Conservation (phyloP, 1,139 yeast genomes). For the Kluyveromyces sp. region DNA sequence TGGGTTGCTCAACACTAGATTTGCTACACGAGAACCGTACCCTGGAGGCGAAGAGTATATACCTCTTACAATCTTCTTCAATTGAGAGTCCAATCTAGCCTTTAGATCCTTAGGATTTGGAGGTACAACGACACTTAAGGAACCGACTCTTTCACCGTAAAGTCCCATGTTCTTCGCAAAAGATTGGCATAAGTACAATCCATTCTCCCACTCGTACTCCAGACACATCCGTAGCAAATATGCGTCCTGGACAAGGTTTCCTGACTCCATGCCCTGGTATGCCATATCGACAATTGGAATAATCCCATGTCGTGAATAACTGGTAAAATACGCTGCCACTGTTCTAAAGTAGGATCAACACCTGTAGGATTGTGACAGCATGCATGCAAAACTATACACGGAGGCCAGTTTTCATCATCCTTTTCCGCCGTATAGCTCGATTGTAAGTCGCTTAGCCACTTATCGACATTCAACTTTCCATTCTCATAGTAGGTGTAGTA, state of each 20-base stretch:
- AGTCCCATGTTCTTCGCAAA: slow-evolving; percentile 97
- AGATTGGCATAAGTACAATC: slow-evolving; percentile 73
- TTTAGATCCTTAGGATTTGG: slow-evolving; percentile 6
- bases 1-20: slow-evolving; percentile 57
- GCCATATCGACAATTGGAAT: slow-evolving; percentile 85
- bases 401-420: slow-evolving; percentile 15
- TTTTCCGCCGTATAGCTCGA: slow-evolving; percentile 33
- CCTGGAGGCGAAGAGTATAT: slow-evolving; percentile 92
- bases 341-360: slow-evolving; percentile 71
- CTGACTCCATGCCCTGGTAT: slow-evolving; percentile 89
- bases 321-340: slow-evolving; percentile 68
- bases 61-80: slow-evolving; percentile 67
- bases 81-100: slow-evolving; percentile 59
- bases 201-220: slow-evolving; percentile 32
- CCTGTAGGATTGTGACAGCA: slow-evolving; percentile 98
- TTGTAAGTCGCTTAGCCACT: slow-evolving; percentile 36
- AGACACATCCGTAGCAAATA: slow-evolving; percentile 36
- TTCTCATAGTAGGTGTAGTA: slow-evolving; percentile 46
- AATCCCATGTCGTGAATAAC: slow-evolving; percentile 47
- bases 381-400: slow-evolving; percentile 76
- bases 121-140: slow-evolving; percentile 37
- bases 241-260: slow-evolving; percentile 48
- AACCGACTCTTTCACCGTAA: slow-evolving; percentile 93
- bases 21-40: slow-evolving; percentile 86
- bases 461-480: slow-evolving; percentile 48